Conservation (phyloP, 495 filamentous ascomycete genomes). For the Penicillium tannophilum region DNA sequence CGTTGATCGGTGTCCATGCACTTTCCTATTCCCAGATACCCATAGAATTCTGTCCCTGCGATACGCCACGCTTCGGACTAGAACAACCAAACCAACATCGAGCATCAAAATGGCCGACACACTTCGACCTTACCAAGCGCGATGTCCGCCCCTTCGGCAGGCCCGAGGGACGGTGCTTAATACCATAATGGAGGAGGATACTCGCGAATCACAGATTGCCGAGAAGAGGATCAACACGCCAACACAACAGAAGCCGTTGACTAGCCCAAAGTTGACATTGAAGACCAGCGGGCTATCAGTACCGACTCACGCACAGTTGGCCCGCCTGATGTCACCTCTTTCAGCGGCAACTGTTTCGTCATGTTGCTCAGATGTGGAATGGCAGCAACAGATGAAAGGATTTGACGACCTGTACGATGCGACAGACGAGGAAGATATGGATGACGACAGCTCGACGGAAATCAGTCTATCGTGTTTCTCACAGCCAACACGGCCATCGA, state of each 20-base stretch:
- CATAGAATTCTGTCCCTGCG: conserved; percentile 27
- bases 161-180: conserved; percentile 73
- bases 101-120: conserved; percentile 58
- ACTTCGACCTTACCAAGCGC: conserved; percentile 57
- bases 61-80: conserved; percentile 19
- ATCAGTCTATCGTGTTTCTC: conserved; percentile 45
- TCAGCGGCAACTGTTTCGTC: conserved; percentile 43
- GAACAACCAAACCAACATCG: conserved; percentile 10
- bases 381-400: conserved; percentile 49
- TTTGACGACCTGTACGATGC: conserved; percentile 89
- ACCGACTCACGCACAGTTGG: conserved; percentile 31
- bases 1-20: conserved; percentile 49
- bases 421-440: conserved; percentile 63
- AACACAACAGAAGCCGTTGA: conserved; percentile 11
- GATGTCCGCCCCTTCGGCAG: conserved; percentile 67
- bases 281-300: conserved; percentile 39
- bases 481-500: conserved; percentile 44
- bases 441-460: conserved; percentile 39
- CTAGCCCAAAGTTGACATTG: conserved; percentile 41
- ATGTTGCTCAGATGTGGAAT: conserved; percentile 46
- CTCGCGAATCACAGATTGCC: conserved; percentile 33
- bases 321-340: conserved; percentile 38
- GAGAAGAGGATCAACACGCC: conserved; percentile 18
- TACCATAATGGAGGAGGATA: conserved; percentile 86
- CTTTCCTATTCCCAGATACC: conserved; percentile 37